phyloP scores from a whole-genome alignment of 2,329 filamentous ascomycete species.

The Achaetomium macrosporum region DNA sequence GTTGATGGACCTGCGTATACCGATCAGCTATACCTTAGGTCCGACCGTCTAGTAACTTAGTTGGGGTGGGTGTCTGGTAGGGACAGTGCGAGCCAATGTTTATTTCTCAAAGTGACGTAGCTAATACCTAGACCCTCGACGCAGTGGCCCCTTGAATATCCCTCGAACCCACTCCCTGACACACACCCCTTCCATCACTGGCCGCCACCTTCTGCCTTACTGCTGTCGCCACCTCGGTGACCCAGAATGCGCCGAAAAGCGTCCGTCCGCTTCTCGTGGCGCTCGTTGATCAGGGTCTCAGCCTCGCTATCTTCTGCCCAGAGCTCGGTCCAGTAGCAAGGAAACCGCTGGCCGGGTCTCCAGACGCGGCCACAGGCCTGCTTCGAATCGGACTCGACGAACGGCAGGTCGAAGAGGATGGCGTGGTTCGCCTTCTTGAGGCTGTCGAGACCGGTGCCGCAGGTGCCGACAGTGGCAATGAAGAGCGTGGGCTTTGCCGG shows the following conservation, averaged over 20 bases:
- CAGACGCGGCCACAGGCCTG: slow-evolving; percentile 12
- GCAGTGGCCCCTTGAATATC: background rate
- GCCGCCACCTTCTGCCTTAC: background rate
- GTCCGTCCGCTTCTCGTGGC: slow-evolving; percentile 1
- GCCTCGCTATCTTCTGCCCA: slow-evolving; percentile 5
- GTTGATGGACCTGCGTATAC: background rate
- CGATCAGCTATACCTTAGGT: background rate
- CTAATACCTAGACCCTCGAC: background rate
- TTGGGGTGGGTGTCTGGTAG: too few species aligned
- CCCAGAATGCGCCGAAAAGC: background rate
- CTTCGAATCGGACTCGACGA: slow-evolving; percentile 10
- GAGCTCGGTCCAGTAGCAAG: slow-evolving; percentile 9
- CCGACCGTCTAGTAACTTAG: too few species aligned
- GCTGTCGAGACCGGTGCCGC: slow-evolving; percentile 10
- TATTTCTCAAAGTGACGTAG: background rate
- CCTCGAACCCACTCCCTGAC: background rate
- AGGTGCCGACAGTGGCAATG: slow-evolving; percentile 5
- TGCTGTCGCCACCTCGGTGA: background rate
- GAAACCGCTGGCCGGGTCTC: slow-evolving; percentile 11
- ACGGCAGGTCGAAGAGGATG: slow-evolving; percentile 14
- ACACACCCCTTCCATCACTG: background rate
- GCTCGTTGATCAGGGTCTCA: slow-evolving; percentile 1
- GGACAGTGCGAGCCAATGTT: background rate
- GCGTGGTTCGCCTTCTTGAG: slow-evolving; percentile 11
- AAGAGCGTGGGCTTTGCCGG: slow-evolving; percentile 8